Evolutionary conservation across 306 rosid species (phyloP), one percentile per base, ranked within the genome.

Genomic region (Fragaria vesca): DNA sequence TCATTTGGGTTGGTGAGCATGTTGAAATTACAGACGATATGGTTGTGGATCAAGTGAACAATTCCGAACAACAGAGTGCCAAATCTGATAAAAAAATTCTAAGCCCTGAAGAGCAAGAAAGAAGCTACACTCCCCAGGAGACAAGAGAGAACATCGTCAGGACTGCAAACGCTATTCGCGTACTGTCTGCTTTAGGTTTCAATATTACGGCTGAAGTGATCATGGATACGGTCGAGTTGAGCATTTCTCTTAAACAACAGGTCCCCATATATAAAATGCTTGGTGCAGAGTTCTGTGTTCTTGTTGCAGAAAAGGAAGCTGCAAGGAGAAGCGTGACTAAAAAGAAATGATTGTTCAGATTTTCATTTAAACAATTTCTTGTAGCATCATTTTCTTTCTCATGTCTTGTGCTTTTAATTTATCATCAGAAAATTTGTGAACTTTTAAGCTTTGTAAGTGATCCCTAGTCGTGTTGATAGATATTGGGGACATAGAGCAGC

Each of bases 1-100:
- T 87, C 78, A 83, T 93, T 81, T 93, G 99, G 97, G 85, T 92
- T 57, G 99, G 99, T 57, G 97, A 92, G 84, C 96, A 91, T 66
- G 79, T 84, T 61, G 91, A 89, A 69, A 83, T 78, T 47, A 82
- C 78, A 26, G 93, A 87, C 13, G 90, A 88, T 77, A 85, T 86
- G 90, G 67, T 85, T 46, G 96, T 82, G 68, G 96, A 88, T 77
- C 96, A 79, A 81, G 85, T 73, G 66, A 77, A 69, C 74, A 89
- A 83, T 69, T 73, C 86, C n/a, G 89, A 89, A 69, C 79, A 80
- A 45, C 86, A 79, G 76, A 83, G 54, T 54, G 8, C 72, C 21
- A 67, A 79, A 65, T 76, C 79, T 28, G 75, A 76, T 50, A 57
- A 36, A 79, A 46, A 17, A 42, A 74, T 73, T 4, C 4, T 8